Percentiles rank a stretch among this genome's conserved stretches.
phyloP scores from a whole-genome alignment of 805 yeast species.

The Candida glaebosa region DNA sequence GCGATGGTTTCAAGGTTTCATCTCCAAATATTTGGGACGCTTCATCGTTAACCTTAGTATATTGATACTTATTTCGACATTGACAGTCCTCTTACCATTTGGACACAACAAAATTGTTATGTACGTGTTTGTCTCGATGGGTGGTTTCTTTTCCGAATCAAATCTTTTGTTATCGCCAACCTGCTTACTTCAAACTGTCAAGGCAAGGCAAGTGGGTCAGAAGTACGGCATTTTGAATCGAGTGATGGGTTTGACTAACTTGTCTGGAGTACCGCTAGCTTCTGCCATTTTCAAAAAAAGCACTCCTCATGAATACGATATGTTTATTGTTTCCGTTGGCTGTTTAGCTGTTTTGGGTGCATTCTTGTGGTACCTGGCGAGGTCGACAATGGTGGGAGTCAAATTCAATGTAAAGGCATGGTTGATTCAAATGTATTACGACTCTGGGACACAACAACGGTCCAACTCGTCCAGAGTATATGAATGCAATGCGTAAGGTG shows the following conservation, averaged over 20 bases:
- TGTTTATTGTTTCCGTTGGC: constrained; percentile 30
- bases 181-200: constrained; percentile 60
- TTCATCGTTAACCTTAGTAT: constrained; percentile 31
- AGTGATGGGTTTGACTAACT: constrained; percentile 27
- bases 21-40: constrained; percentile 25
- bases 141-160: constrained; percentile 33
- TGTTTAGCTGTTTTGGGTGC: constrained; percentile 25
- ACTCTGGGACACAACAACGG: too few relatives aligned
- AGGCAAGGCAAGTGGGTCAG: constrained; percentile 34
- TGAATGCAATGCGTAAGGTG: too few relatives aligned
- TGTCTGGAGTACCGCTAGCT: constrained; percentile 34
- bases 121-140: constrained; percentile 30
- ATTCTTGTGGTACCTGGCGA: constrained; percentile 22
- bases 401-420: constrained; percentile 19
- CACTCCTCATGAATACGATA: constrained; percentile 20
- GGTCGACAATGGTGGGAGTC: constrained; percentile 20
- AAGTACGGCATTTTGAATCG: constrained; percentile 33
- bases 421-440: too few relatives aligned
- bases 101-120: constrained; percentile 22
- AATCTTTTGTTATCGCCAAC: constrained; percentile 34
- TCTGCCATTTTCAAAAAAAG: constrained; percentile 28
- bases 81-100: constrained; percentile 33
- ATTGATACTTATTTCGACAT: constrained; percentile 23
- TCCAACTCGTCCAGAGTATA: too few relatives aligned
- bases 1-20: constrained; percentile 28